A percentile compares a stretch with the other conserved stretches of the same genome.
Evolutionary conservation across 2,329 filamentous ascomycete species (phyloP).

Genomic region (Apiospora pterosperma): DNA sequence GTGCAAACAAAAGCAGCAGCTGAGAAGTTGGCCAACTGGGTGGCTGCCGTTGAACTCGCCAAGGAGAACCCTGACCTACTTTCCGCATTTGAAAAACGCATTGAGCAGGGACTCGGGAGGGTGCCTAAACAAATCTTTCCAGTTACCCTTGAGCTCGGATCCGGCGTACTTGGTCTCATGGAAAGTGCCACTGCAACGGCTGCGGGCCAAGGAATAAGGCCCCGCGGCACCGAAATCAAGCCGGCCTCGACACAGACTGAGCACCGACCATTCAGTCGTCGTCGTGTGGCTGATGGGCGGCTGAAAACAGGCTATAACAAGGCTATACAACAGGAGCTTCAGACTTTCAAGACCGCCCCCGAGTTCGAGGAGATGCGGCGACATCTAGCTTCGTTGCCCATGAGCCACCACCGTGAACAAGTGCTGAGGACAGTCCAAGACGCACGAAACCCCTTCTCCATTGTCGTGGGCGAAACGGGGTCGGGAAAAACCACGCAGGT

Average conservation of each 20-base stretch:
- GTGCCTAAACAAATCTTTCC: not conserved
- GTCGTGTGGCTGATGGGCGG: not conserved
- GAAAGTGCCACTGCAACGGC: not conserved
- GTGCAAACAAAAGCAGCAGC: too few species aligned
- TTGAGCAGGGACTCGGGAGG: not conserved
- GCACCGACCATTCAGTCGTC: not conserved
- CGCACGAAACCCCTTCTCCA: not conserved
- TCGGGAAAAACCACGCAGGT: slow-evolving; percentile 31
- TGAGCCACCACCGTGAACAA: not conserved
- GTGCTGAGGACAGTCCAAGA: not conserved
- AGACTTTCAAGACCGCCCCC: not conserved
- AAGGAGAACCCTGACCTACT: not conserved
- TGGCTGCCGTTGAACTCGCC: not conserved
- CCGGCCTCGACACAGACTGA: not conserved
- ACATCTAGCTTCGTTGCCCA: not conserved
- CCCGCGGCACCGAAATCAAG: too few species aligned
- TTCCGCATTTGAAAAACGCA: not conserved
- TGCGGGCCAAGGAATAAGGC: not conserved
- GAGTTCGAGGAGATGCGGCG: not conserved
- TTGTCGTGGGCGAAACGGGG: not conserved
- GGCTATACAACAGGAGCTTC: not conserved
- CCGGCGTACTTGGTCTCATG: not conserved
- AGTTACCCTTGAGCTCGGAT: not conserved
- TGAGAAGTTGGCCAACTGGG: not conserved
- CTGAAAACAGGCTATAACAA: not conserved